These are phyloP conservation scores for Brasilioporus rufonigricans DNA, from an alignment of 768 basidiomycete species.

Conservation along the genomic window DNA sequence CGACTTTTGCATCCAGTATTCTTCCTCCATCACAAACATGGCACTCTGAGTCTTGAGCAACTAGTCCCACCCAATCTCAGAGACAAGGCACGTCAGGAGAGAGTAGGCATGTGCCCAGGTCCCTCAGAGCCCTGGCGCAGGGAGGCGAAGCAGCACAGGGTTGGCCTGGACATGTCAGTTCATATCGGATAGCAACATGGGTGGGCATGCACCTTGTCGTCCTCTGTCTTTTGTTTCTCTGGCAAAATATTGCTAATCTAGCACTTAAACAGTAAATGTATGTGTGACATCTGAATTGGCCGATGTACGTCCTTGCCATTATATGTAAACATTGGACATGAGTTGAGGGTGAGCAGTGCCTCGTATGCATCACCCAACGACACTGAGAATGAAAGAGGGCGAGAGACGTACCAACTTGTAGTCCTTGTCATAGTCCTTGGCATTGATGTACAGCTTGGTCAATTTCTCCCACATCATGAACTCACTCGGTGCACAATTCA, in stretches of 20 bases:
- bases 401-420: conserved; percentile 40
- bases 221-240: conserved; percentile 73
- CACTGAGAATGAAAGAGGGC: background rate
- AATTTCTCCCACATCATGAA: conserved; percentile 99
- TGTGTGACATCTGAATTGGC: conserved; percentile 70
- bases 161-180: too few species aligned
- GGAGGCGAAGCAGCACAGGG: too few species aligned
- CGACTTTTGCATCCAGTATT: conserved; percentile 96
- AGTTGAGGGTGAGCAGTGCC: conserved; percentile 91
- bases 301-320: conserved; percentile 94
- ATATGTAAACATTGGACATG: conserved; percentile 99
- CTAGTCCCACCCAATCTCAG: too few species aligned
- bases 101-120: conserved; percentile 96
- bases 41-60: conserved; percentile 90
- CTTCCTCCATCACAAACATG: conserved; percentile 99
- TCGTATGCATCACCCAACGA: conserved; percentile 12
- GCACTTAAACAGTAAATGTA: conserved; percentile 84
- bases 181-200: background rate
- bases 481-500: conserved; percentile 97
- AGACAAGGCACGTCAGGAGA: conserved; percentile 86
- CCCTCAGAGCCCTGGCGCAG: conserved; percentile 86
- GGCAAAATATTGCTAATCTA: conserved; percentile 90
- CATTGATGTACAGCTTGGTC: conserved; percentile 90
- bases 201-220: conserved; percentile 61
- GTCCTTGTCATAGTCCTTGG: conserved; percentile 66